Percentiles rank a stretch among this genome's conserved stretches.
phyloP scores from a whole-genome alignment of 768 basidiomycete species.

The Boletellus ananas region DNA sequence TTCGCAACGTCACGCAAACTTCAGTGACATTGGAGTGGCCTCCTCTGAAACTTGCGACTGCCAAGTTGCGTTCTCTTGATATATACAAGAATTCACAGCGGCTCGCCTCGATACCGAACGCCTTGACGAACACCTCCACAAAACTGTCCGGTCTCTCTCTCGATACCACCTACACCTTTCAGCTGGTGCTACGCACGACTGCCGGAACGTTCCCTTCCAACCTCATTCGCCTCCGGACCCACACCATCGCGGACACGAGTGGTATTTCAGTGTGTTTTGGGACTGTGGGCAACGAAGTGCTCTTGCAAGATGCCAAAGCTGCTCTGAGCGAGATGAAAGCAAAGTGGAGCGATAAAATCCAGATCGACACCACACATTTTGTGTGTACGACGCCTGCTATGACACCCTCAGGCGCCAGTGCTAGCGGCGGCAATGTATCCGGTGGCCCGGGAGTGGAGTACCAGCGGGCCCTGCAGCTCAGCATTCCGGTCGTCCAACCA shows the following conservation, averaged over 20 bases:
- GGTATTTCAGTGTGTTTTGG: constrained; percentile 96
- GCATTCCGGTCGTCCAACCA: constrained; percentile 92
- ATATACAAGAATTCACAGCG: constrained; percentile 92
- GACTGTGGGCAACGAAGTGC: constrained; percentile 69
- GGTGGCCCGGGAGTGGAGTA: constrained; percentile 82
- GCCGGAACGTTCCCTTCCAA: constrained; percentile 91
- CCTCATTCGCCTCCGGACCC: constrained; percentile 77
- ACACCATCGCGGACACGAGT: constrained; percentile 92
- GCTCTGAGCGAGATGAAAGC: constrained; percentile 85
- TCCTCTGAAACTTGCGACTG: constrained; percentile 73
- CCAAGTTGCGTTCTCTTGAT: constrained; percentile 83
- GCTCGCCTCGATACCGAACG: constrained; percentile 80
- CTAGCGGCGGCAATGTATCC: constrained; percentile 46
- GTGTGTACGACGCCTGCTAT: constrained; percentile 89
- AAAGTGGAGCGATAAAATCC: constrained; percentile 87
- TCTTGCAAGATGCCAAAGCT: constrained; percentile 78
- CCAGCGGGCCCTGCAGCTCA: constrained; percentile 90
- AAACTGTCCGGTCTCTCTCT: constrained; percentile 81
- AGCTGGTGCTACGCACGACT: constrained; percentile 87
- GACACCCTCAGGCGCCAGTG: constrained; percentile 54
- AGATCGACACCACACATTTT: constrained; percentile 98
- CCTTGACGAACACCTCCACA: constrained; percentile 79
- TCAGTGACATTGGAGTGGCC: constrained; percentile 98
- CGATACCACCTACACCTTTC: constrained; percentile 88
- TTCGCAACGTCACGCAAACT: constrained; percentile 95